Evolutionary conservation across 768 basidiomycete species (phyloP), one percentile per base, ranked within the genome.

Genomic region (Kwoniella newhampshirensis): DNA sequence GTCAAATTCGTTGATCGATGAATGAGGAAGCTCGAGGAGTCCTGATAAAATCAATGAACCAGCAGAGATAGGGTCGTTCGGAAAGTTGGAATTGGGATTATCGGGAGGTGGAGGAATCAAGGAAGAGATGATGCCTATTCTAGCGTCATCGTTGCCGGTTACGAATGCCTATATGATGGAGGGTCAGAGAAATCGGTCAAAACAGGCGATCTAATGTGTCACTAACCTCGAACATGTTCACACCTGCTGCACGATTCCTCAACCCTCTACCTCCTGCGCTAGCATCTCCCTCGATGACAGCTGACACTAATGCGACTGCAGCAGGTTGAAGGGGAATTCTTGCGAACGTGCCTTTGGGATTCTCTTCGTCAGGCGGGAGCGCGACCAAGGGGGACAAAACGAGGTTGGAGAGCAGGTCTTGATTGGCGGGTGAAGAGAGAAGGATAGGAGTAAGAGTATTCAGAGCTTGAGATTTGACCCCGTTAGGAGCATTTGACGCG

Each of bases 401-500:
- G 84, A 68, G 89, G 83, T 77, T 87, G 80, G 73, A 89, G 85
- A 60, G 87, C 83, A 53, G 87, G 85, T 58, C 88, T 72, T 63
- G 84, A 79, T 69, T 93, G 75, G 62, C 85, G 78, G 47, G 85
- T 80, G 64, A 97, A 77, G 45, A 64, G 83, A 86, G 67, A 82
- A 87, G 66, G 79, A 84, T 67, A 75, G 81, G 67, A 63, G 86
- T 83, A n/a, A 88, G 80, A 15, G 85, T 79, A 52, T 81, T 81
- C 25, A 88, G 77, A 9, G 84, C 81, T 81, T 91, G 89, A 3
- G 87, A 86, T 79, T 99, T 98, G 44, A 98, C 78, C 5, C 81
- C 63, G 2, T 89, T 86, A 0, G 96, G 94, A 2, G 89, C 88
- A 75, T 98, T 98, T n/a, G 91, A 93, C 8, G 93, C 87, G 27